A percentile compares a stretch with the other conserved stretches of the same genome.
These are phyloP conservation scores for Marchantia paleacea DNA, from an alignment of 225 moss, liverwort and hornwort species.

Conservation along the genomic window DNA sequence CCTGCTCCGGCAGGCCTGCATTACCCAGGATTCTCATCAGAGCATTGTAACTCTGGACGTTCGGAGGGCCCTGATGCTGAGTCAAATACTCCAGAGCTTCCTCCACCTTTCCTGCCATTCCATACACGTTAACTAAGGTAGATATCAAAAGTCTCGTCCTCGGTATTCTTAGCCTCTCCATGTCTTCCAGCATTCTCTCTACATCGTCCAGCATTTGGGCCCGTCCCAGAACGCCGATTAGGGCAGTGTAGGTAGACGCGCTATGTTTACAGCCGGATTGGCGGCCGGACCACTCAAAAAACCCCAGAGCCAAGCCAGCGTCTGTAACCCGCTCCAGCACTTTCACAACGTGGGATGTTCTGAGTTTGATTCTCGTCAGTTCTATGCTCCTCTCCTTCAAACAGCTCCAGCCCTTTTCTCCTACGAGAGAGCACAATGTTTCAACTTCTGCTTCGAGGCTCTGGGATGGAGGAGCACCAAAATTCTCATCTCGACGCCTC, in stretches of 20 bases:
- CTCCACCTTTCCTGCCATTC: conserved; percentile 37
- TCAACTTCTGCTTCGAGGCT: conserved; percentile 20
- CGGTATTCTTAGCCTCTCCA: conserved; percentile 11
- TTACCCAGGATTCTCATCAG: conserved; percentile 61
- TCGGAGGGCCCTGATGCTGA: conserved; percentile 48
- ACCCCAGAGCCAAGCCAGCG: conserved; percentile 18
- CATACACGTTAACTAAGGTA: conserved; percentile 21
- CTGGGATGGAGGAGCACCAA: background rate
- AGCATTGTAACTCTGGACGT: conserved; percentile 58
- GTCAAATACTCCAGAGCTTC: conserved; percentile 51
- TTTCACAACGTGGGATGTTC: conserved; percentile 25
- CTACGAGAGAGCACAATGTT: conserved; percentile 12
- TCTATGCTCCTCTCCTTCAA: conserved; percentile 26
- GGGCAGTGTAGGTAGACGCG: conserved; percentile 39
- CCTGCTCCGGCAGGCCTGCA: conserved; percentile 57
- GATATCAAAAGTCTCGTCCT: conserved; percentile 9
- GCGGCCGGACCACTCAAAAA: conserved; percentile 31
- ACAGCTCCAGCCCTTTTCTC: conserved; percentile 20
- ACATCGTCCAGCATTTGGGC: conserved; percentile 43
- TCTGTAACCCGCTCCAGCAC: conserved; percentile 26
- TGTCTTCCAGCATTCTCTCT: conserved; percentile 14
- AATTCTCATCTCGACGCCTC: background rate
- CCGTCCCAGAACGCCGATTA: conserved; percentile 56
- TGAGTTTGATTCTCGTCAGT: conserved; percentile 10
- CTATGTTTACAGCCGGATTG: conserved; percentile 26